These are phyloP conservation scores for Ganoderma lucidum DNA, from an alignment of 1,284 basidiomycete genomes.

Conservation along the genomic window DNA sequence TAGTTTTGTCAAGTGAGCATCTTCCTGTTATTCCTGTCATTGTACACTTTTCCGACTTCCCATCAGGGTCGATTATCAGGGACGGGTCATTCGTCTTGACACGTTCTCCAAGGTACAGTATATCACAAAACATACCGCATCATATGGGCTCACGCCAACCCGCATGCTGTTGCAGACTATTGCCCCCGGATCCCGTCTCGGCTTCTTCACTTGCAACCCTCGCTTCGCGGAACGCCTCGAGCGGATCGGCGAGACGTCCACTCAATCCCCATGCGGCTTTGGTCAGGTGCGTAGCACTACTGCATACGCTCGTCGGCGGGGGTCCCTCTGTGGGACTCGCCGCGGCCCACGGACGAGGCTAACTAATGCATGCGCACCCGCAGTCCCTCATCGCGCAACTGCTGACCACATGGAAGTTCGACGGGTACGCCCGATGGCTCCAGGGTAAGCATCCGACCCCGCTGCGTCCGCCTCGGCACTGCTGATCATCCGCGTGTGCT, in stretches of 20 bases:
- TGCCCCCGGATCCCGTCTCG: constrained; percentile 80
- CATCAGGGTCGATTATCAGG: constrained; percentile 72
- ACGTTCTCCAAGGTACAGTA: constrained; percentile 78
- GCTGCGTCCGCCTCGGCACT: constrained; percentile 27
- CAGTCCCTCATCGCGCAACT: constrained; percentile 70
- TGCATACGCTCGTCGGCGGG: background rate
- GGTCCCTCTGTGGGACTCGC: background rate
- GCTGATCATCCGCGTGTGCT: constrained; percentile 1
- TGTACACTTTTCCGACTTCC: constrained; percentile 5
- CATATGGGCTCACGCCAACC: background rate
- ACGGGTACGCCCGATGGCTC: constrained; percentile 83
- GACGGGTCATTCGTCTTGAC: constrained; percentile 81
- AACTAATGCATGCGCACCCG: constrained; percentile 4
- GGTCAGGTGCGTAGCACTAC: constrained; percentile 53
- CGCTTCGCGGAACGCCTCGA: constrained; percentile 80
- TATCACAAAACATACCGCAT: background rate
- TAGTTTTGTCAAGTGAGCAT: constrained; percentile 67
- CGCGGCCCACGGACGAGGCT: constrained; percentile 1
- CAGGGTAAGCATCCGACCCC: constrained; percentile 48
- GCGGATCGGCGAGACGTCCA: constrained; percentile 74
- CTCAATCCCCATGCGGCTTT: constrained; percentile 81
- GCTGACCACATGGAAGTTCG: constrained; percentile 70
- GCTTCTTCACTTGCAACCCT: constrained; percentile 82
- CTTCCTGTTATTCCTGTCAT: constrained; percentile 2
- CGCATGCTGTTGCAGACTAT: constrained; percentile 54